Evolutionary conservation across 2,329 filamentous ascomycete genomes (phyloP), one percentile per base, ranked within the genome.

Genomic region (Penicillium sp.): DNA sequence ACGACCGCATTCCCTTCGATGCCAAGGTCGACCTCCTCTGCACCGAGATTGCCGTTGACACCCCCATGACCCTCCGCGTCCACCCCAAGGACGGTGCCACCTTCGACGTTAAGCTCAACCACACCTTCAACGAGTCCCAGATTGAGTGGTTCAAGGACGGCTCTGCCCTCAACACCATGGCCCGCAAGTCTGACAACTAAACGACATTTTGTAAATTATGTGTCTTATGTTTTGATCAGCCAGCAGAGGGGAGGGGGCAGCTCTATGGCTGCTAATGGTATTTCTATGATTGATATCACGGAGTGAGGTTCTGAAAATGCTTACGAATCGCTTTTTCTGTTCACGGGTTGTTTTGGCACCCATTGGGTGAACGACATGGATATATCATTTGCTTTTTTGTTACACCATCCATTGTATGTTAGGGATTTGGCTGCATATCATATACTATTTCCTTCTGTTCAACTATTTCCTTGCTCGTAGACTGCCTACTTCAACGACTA

Each of bases 81-180:
- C 93, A 97, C 86, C 93, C 93, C 76, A 92, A 92, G 84, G 87
- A 95, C 71, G 93, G 93, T 69, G 80, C 88, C 79, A 61, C 89
- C 29, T 97, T 92, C 81, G 90, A 97, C 68, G 77, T 97, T 72
- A 85, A 91, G 82, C 89, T 99, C 72, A 86, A 86, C 70, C 95
- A 99, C 85, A 99, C 95, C 69, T 99, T 97, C 90, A 99, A 99
- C 86, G 92, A 92, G 79, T 88, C 91, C 71, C 95, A 99, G 85
- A 90, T 99, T 67, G 91, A 97, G 84, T 99, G 95, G 95, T 99
- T 99, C 88, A 93, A 93, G 87, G 96, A 98, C 80, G 95, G 95
- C 70, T 93, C 90, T 75, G 95, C 95, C 60, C 86, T 99, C 70
- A 99, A 99, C 89, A 97, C 93, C 73, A 99, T 99, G 94, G 93